Percentiles rank a stretch among this genome's conserved stretches.
Evolutionary conservation across 345 rosid species (phyloP).

Genomic region (Carallia brachiata): DNA sequence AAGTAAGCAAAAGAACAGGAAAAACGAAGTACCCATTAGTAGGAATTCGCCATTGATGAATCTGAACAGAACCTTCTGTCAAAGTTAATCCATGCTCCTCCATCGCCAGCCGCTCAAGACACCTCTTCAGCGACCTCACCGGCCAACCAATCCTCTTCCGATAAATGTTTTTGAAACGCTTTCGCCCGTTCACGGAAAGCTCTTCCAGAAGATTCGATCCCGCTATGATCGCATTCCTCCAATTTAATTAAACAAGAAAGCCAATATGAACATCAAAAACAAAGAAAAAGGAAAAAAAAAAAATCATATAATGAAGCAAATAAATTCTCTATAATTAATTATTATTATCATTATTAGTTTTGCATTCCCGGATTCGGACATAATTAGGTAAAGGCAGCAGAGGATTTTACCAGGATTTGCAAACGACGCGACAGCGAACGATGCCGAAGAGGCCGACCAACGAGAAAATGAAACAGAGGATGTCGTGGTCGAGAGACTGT

Average conservation of each 20-base stretch:
- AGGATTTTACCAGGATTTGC: constrained; percentile 60
- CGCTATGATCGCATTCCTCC: constrained; percentile 54
- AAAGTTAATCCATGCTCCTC: constrained; percentile 58
- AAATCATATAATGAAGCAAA: background rate
- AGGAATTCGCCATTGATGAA: constrained; percentile 85
- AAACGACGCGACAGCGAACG: constrained; percentile 72
- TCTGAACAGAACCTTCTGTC: constrained; percentile 38
- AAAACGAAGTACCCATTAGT: constrained; percentile 46
- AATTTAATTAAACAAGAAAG: background rate
- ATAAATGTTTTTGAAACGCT: constrained; percentile 14
- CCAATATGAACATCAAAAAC: background rate
- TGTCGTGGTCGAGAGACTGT: constrained; percentile 50
- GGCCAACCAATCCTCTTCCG: constrained; percentile 23
- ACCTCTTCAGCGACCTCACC: constrained; percentile 35
- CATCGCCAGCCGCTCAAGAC: constrained; percentile 59
- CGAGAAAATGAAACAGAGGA: constrained; percentile 67
- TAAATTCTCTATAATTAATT: background rate
- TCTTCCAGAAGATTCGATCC: constrained; percentile 53
- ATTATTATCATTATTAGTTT: background rate
- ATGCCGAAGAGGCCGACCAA: constrained; percentile 68
- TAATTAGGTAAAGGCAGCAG: background rate
- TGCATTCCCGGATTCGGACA: background rate
- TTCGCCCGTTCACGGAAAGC: constrained; percentile 44
- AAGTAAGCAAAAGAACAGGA: background rate
- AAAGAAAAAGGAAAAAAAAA: no score